Evolutionary conservation across 306 rosid genomes (phyloP), one percentile per base, ranked within the genome.

Genomic region (Clitoria ternatea): DNA sequence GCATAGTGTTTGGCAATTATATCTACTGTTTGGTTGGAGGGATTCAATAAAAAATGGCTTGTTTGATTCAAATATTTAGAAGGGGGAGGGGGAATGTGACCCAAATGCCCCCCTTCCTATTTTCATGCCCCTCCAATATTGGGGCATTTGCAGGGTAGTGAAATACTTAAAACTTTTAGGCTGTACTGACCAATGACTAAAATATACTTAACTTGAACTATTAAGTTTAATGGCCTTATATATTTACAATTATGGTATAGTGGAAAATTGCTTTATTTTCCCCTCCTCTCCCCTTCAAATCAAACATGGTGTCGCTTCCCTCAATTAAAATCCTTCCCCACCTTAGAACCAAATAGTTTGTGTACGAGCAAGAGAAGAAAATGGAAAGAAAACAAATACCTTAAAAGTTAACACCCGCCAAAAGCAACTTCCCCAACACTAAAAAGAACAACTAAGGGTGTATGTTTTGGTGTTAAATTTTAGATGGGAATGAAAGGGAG

Each of bases 371-470:
- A 10, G 7, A 72, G 24, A 56, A 60, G 37, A 24, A 24, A 62
- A 72, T 9, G 24, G 32, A 3, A 54, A 54, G 19, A 15, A 44
- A 45, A 15, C 19, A 55, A 55, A 22, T 26, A 7, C 5, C 12
- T 27, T 27, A 12, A 27, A 27, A n/a, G n/a, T 2, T 53, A 27
- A 5, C 27, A 26, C 6, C 37, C 5, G 1, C 19, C 20, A 54
- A 22, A 54, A 52, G 33, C 33, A 52, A 52, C 18, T 23, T 22
- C 7, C 17, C 33, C 60, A 4, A 22, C 7, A 0, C 17, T 50
- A 50, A 50, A 50, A 53, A 26, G 33, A n/a, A 32, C 5, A 76
- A 76, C 26, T 36, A 36, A n/a, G n/a, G n/a, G n/a, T n/a, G n/a
- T n/a, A n/a, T n/a, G n/a, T n/a, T n/a, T n/a, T n/a, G n/a, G n/a